phyloP scores from a whole-genome alignment of 768 basidiomycete species.

The Boletus vermiculosoides region DNA sequence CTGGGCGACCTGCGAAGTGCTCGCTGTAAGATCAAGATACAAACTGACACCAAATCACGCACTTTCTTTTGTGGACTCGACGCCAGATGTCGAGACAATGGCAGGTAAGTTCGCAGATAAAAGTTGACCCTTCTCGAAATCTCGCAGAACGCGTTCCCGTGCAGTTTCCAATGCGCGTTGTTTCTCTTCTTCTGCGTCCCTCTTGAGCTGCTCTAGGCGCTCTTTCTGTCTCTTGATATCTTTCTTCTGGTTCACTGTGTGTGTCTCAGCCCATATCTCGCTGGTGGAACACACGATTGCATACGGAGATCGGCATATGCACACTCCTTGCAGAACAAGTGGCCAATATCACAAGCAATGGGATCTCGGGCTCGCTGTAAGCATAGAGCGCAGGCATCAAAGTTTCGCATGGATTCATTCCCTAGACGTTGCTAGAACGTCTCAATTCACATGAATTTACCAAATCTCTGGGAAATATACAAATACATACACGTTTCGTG shows the following conservation, averaged over 20 bases:
- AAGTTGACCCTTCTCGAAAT: constrained; percentile 87
- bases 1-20: constrained; percentile 47
- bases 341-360: constrained; percentile 79
- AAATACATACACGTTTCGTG: constrained; percentile 60
- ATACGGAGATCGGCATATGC: constrained; percentile 79
- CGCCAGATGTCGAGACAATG: constrained; percentile 38
- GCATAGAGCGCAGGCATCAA: constrained; percentile 90
- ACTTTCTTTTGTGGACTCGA: constrained; percentile 37
- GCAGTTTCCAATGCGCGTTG: constrained; percentile 68
- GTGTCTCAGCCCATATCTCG: constrained; percentile 11
- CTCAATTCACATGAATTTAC: constrained; percentile 6
- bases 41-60: constrained; percentile 12
- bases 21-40: background rate
- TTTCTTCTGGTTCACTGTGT: constrained; percentile 80
- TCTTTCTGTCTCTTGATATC: constrained; percentile 91
- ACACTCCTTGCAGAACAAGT: constrained; percentile 96
- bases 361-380: constrained; percentile 82
- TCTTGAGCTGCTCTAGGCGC: constrained; percentile 68
- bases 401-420: constrained; percentile 88
- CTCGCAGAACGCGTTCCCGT: constrained; percentile 81
- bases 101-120: constrained; percentile 47
- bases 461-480: background rate
- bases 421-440: constrained; percentile 45
- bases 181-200: constrained; percentile 80
- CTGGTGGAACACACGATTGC: constrained; percentile 24